A percentile compares a stretch with the other conserved stretches of the same genome.
Conservation (phyloP, 2,329 filamentous ascomycete species). For the Fusarium armeniacum region DNA sequence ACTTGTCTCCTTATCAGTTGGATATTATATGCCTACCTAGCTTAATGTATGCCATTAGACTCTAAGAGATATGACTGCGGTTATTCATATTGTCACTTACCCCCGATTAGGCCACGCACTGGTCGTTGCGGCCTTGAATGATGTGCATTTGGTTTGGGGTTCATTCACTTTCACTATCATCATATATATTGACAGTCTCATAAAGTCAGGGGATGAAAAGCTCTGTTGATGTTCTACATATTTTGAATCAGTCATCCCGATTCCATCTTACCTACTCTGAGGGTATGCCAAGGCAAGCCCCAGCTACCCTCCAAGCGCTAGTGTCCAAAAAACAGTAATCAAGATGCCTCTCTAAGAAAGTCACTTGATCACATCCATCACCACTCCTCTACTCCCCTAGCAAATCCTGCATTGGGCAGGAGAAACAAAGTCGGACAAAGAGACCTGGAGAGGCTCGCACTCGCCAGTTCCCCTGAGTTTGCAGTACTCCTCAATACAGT, state of each 20-base stretch:
- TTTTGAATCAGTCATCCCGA: background rate
- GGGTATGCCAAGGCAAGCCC: too few relatives aligned
- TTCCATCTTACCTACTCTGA: background rate
- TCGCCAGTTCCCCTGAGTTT: background rate
- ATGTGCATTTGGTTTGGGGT: too few relatives aligned
- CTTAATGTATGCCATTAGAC: too few relatives aligned
- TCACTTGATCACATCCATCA: background rate
- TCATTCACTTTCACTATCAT: too few relatives aligned
- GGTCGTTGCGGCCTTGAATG: too few relatives aligned
- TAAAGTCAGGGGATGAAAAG: background rate
- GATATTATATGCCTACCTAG: accelerated
- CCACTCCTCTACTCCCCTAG: background rate
- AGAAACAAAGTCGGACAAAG: background rate
- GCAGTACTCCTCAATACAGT: background rate
- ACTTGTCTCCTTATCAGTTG: background rate
- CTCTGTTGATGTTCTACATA: background rate
- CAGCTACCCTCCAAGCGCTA: background rate
- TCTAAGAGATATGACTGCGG: too few relatives aligned
- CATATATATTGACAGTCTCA: too few relatives aligned
- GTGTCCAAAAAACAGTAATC: background rate
- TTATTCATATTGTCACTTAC: too few relatives aligned
- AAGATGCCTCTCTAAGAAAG: background rate
- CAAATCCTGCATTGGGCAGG: background rate
- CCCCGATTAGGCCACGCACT: too few relatives aligned
- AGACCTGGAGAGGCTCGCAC: background rate